These are phyloP conservation scores for Solanum chacoense DNA, from an alignment of 305 asterid species.

Conservation along the genomic window DNA sequence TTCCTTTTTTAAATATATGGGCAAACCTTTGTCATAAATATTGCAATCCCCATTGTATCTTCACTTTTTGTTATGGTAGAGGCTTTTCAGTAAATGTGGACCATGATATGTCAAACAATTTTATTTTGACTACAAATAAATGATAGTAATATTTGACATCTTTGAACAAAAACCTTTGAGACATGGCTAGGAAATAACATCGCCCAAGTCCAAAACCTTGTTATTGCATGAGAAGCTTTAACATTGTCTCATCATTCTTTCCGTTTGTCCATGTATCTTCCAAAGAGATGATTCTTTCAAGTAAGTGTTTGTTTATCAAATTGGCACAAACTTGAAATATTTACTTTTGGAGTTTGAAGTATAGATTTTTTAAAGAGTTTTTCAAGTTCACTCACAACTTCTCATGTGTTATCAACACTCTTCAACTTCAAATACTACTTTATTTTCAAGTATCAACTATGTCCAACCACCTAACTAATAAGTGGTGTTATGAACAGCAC, in stretches of 20 bases:
- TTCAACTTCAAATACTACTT: neutral
- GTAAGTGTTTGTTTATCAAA: neutral
- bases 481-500: neutral
- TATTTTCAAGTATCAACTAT: neutral
- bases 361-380: neutral
- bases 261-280: neutral
- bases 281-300: neutral
- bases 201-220: neutral
- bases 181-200: neutral
- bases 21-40: neutral
- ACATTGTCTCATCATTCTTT: neutral
- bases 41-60: neutral
- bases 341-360: neutral
- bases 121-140: neutral
- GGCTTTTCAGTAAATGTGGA: neutral
- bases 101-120: neutral
- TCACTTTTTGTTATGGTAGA: neutral
- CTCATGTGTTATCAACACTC: neutral
- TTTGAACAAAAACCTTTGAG: neutral
- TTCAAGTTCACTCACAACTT: neutral
- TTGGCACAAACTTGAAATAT: neutral
- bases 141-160: neutral
- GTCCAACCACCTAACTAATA: neutral
- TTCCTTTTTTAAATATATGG: neutral
- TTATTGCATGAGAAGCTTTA: neutral